Conservation (phyloP, 208 protist genomes). For the Leishmania aethiopica region DNA sequence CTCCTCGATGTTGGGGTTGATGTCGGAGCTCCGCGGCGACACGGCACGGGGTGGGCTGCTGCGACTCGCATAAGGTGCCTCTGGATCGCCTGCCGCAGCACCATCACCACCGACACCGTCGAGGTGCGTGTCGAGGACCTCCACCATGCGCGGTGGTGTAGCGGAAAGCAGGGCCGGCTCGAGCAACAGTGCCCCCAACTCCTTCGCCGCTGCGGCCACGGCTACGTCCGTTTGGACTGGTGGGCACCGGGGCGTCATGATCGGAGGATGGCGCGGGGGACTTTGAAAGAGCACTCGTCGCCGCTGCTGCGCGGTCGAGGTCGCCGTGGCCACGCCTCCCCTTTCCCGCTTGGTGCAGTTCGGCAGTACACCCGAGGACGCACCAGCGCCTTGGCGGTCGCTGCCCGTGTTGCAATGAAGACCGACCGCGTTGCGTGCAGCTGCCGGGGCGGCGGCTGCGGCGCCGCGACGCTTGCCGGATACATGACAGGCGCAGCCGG, state of each 20-base stretch:
- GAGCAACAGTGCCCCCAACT: conserved; percentile 10
- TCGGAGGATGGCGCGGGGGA: conserved; percentile 7
- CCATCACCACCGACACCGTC: not conserved
- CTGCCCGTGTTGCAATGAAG: not conserved
- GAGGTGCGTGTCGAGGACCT: not conserved
- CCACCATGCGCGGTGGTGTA: not conserved
- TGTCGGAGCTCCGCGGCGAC: not conserved
- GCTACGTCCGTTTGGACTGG: not conserved
- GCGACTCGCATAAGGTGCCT: not conserved
- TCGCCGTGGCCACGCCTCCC: not conserved
- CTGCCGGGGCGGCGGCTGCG: not conserved
- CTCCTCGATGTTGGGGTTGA: not conserved
- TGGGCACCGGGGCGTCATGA: not conserved
- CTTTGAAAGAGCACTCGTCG: conserved; percentile 13
- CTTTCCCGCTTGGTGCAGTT: not conserved
- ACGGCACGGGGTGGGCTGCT: not conserved
- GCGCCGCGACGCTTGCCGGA: conserved; percentile 24
- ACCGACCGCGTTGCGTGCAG: not conserved
- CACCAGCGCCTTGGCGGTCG: not conserved
- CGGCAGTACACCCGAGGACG: not conserved
- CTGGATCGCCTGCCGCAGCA: not conserved
- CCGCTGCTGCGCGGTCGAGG: not conserved
- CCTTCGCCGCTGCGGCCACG: conserved; percentile 1
- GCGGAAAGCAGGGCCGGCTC: not conserved
- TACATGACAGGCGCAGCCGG: conserved; percentile 27